A percentile compares a stretch with the other conserved stretches of the same genome.
Evolutionary conservation across 2,329 filamentous ascomycete genomes (phyloP).

Genomic region (Sphaerulina populicola): DNA sequence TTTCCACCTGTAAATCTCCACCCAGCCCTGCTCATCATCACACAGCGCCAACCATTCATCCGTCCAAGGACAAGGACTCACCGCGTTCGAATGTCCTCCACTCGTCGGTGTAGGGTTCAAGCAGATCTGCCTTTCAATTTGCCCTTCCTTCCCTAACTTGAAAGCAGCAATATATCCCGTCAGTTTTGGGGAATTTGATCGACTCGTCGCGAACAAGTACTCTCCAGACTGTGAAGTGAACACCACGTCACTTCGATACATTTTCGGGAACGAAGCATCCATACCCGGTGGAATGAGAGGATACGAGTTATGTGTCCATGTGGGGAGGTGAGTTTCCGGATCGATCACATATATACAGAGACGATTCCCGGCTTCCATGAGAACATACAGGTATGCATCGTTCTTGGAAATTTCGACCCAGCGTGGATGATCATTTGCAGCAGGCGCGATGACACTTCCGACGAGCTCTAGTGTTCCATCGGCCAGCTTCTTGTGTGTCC

Average conservation of each 20-base stretch:
- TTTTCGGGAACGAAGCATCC: constrained; percentile 45
- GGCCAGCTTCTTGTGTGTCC: constrained; percentile 64
- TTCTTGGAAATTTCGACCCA: constrained; percentile 80
- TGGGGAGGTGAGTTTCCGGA: constrained; percentile 60
- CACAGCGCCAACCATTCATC: constrained; percentile 88
- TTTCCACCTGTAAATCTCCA: constrained; percentile 82
- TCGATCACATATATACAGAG: constrained; percentile 76
- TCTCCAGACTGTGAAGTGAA: constrained; percentile 58
- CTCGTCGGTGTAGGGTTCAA: constrained; percentile 79
- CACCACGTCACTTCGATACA: constrained; percentile 82
- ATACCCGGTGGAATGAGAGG: constrained; percentile 72
- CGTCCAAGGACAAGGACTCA: constrained; percentile 72
- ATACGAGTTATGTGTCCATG: constrained; percentile 68
- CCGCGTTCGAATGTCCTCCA: constrained; percentile 80
- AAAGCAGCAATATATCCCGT: constrained; percentile 81
- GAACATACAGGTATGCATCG: constrained; percentile 69
- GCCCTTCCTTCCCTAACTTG: constrained; percentile 55
- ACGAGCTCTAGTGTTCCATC: constrained; percentile 58
- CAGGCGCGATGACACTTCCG: constrained; percentile 64
- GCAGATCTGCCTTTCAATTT: constrained; percentile 68
- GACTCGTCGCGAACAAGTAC: constrained; percentile 78
- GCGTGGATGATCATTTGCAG: constrained; percentile 66
- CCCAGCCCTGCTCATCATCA: constrained; percentile 77
- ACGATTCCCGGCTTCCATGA: constrained; percentile 85
- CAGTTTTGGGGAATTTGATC: constrained; percentile 64